These are phyloP conservation scores for Scutellaria baicalensis DNA, from an alignment of 257 asterid genomes.

Conservation along the genomic window DNA sequence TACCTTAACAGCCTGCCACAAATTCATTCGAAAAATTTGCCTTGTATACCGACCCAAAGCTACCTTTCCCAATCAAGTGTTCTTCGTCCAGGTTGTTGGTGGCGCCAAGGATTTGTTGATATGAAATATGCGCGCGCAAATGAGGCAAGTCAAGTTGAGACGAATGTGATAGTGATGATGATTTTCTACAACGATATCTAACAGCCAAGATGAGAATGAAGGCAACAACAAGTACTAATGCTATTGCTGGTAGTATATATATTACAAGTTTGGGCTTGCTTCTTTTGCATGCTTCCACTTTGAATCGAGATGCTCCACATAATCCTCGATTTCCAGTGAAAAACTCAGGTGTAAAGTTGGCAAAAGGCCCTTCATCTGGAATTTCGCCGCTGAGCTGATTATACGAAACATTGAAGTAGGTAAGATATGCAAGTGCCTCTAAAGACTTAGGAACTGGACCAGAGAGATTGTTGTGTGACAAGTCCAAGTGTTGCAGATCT, in stretches of 20 bases:
- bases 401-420: neutral
- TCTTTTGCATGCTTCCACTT: neutral
- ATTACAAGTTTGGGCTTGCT: neutral
- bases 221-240: neutral
- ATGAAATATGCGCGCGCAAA: neutral
- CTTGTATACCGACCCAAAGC: neutral
- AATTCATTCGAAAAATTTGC: neutral
- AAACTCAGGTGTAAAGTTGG: neutral
- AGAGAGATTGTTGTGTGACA: neutral
- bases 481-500: neutral
- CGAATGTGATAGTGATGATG: neutral
- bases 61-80: neutral
- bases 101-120: neutral
- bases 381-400: constrained; percentile 6
- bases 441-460: neutral
- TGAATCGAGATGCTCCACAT: neutral
- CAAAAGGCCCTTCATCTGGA: neutral
- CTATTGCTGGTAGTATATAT: neutral
- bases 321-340: neutral
- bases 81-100: neutral
- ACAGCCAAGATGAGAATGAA: neutral
- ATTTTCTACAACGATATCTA: neutral
- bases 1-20: neutral
- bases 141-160: neutral
- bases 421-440: neutral